Evolutionary conservation across 108 stramenopile genomes (phyloP), one percentile per base, ranked within the genome.

Genomic region (Cyclotella baltica): DNA sequence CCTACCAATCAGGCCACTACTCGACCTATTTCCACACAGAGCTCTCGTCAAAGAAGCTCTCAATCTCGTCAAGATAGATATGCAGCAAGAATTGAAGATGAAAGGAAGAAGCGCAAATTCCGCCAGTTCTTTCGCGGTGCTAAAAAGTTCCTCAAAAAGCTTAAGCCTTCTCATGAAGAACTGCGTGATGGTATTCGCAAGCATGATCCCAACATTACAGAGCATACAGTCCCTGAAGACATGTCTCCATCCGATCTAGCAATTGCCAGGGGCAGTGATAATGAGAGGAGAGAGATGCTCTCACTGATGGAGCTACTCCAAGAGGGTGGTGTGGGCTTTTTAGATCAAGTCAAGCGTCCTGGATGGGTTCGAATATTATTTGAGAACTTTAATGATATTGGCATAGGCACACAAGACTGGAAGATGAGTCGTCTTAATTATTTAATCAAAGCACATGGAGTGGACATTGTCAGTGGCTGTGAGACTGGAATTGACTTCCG

Each of bases 361-460:
- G 29, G 58, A 4, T 59, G 58, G 58, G 29, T 59, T 30, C 58
- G 28, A 6, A 59, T 59, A 23, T 5, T 59, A 5, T 59, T 59
- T 59, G 58, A 59, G 58, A 59, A 59, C 29, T 59, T 29, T 9
- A 59, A 29, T 31, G 30, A 28, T 28, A 31, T 59, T 31, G 58
- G 58, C 58, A 29, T 59, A 4, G 28, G 28, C 58, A 59, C 25
- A 8, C 31, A 59, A 6, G 31, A 31, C 20, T 59, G 58, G 58
- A 59, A 59, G 31, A 59, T 59, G 5, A 28, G 30, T 18, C 28
- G 52, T 5, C 52, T 53, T 10, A 53, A 53, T 22, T 10, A 10
- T 19, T 20, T 31, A 31, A 59, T 59, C 31, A 4, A 28, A 8
- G 8, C 28, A 30, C 18, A n/a, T 10, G 8, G 31, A 10, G 20